Base-by-base conservation (phyloP, 495 filamentous ascomycete species). In the Neurospora sublineolata region DNA sequence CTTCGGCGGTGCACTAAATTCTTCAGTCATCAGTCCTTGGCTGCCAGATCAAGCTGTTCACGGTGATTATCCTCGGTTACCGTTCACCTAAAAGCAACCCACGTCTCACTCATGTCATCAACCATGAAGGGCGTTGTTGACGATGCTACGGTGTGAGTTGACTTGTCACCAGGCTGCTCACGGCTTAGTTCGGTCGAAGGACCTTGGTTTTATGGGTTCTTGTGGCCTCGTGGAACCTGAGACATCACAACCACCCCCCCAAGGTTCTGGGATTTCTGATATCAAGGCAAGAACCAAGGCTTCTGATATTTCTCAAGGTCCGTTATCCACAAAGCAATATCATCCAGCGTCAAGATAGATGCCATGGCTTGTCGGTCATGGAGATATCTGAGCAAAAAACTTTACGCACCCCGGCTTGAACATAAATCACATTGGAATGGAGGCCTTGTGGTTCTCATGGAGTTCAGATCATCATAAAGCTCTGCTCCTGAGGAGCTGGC, bases 221-320 rank as follows among this genome's bases (percentile, higher is more conserved):
- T 69, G 14, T 44, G 10, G 20, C 37, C 38, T 20, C 40, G 38
- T 37, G 69, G 20, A 40, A 70, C 64, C 71, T 70, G 71, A 72
- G 69, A 70, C 71, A 41, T 37, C 30, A 70, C 12, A 46, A 11
- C 44, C 71, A 41, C 71, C 69, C 67, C 71, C 68, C 71, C 69
- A 58, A 58, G 11, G 11, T 58, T 58, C 46, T 30, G 46, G 46
- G 46, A 58, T 58, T 27, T 30, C 12, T 60, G 7, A 60, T 8
- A 30, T 60, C 52, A 60, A 60, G 4, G 52, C 3, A 60, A 60
- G 23, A 60, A 60, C 12, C 27, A 16, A 60, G 52, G 14, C 33
- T 16, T 23, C 12, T 33, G 27, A 27, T 60, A 16, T 18, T 16
- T 60, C 11, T 60, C 46, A 16, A 60, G 46, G 46, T 30, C 11